Evolutionary conservation across 2,329 filamentous ascomycete species (phyloP), one percentile per base, ranked within the genome.

Genomic region (Chaetomiaceae sp.): DNA sequence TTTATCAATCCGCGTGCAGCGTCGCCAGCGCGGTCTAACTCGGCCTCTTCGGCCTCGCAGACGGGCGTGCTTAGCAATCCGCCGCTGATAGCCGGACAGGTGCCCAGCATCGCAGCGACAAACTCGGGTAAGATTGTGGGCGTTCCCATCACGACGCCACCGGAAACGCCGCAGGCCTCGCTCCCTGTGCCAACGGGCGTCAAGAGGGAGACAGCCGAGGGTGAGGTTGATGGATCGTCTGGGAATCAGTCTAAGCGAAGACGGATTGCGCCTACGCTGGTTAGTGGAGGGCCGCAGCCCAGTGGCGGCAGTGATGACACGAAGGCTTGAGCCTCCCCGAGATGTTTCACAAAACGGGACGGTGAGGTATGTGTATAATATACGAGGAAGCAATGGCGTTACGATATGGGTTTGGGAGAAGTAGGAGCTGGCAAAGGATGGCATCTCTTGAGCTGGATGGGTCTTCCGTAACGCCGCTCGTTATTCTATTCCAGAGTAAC

Each of bases 21-120:
- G 2, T 94, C 89, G 18, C 90, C 90, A 10, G 81, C 90, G 1
- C 79, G 90, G 56, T 92, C 89, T n/a, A 95, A 90, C 65, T 95
- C 90, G 5, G 80, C 86, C 0, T 67, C 75, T 2, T 78, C 79
- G 1, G 64, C 69, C 5, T 69, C 71, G 2, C 69, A 70, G 16
- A 73, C 74, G 4, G 76, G 75, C 1, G 76, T 89, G 27, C 75
- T 88, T 44, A 91, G 85, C 65, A 91, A 91, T 49, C 89, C 90
- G 1, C 84, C 88, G 1, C 82, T 94, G 1, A 87, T 89, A 8
- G 79, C 89, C 29, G 87, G 89, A 13, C 88, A 78, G 49, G 79
- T 96, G 14, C 90, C 90, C 0, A 79, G 85, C 48, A 82, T 95
- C 23, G 84, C 88, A 11, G 89, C 89, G 5, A 75, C 87, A 9